Base-by-base conservation (phyloP, 2,329 filamentous ascomycete genomes). In the Xylaria multiplex region DNA sequence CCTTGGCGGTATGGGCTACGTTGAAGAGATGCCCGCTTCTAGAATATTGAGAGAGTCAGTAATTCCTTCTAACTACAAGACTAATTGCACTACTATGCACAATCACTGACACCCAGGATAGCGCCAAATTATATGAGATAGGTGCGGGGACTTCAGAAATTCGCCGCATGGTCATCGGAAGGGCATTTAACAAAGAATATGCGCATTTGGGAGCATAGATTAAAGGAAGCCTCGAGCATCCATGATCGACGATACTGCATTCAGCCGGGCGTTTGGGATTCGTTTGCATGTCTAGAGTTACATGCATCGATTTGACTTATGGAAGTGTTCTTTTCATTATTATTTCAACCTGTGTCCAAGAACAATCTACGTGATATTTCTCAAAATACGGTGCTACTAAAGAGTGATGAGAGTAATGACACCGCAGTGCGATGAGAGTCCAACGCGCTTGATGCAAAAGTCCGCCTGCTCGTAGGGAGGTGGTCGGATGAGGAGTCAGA, bases 111-210 rank as follows among this genome's bases (percentile, higher is more conserved):
- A 81, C 74, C 62, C 14, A 56, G n/a, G 48, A 37, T 68, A 88
- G 86, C 79, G 87, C 88, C 42, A 90, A 90, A 78, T 79, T 99
- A 66, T 99, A 99, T 78, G 96, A 98, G 81, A 98, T 99, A 77
- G 96, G 96, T 1, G 96, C 96, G 5, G 96, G 96, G 6, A 98
- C 96, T 3, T 97, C 93, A 66, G 96, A 99, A 81, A 90, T 99
- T 57, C 85, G 96, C 71, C 86, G 94, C 70, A 96, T 98, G 88
- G 93, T 99, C 4, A 97, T 99, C 76, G 95, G 96, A 32, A 85
- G 94, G 70, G 91, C 90, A 0, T 97, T 97, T 72, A 97, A 97
- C 79, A 94, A 91, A 81, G 90, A 96, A 79, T 97, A 90, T 78
- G 87, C 82, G 8, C 73, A 77, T 59, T 62, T 74, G 16, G 69